Base-by-base conservation (phyloP, 2,329 filamentous ascomycete genomes). In the Fusarium pseudoanthophilum region DNA sequence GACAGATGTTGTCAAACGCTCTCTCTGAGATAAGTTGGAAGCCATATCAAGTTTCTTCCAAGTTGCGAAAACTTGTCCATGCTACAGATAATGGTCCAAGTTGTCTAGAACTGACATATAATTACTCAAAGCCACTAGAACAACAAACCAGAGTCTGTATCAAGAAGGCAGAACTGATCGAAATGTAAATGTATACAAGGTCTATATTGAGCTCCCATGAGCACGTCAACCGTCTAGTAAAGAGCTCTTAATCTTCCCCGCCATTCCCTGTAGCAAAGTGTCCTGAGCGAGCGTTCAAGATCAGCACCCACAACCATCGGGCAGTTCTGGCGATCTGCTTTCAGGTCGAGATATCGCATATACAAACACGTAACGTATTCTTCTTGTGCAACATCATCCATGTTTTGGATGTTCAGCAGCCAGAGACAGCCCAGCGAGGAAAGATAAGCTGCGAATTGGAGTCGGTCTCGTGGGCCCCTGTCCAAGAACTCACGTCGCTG, bases 181-280 rank as follows among this genome's bases (percentile, higher is more conserved):
- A 37, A 37, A 20, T 20, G 18, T 10, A 10, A n/a, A 10, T n/a
- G 5, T 3, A 40, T 14, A 15, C 21, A 40, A 42, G 13, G 21
- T 42, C 6, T 15, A 15, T 11, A 43, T 10, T 11, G 15, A 43
- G 40, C 6, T 16, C 4, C 11, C 15, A 11, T 11, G n/a, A 24
- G 10, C 0, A 4, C 9, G 3, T 24, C 5, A 3, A 5, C 15
- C n/a, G 1, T 8, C 8, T 18, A 24, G 7, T 24, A 16, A 43
- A 43, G 40, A 5, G 14, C n/a, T 24, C 15, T 7, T 11, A 43
- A 24, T 43, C 0, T 24, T 43, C n/a, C n/a, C 24, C 16, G 39
- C 21, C 39, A 34, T 14, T 11, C n/a, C 10, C 40, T 24, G 5
- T 24, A 48, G 11, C 20, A 28, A 5, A 48, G 45, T 21, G 20